phyloP scores from a whole-genome alignment of 306 rosid species.

The Alnus glutinosa region DNA sequence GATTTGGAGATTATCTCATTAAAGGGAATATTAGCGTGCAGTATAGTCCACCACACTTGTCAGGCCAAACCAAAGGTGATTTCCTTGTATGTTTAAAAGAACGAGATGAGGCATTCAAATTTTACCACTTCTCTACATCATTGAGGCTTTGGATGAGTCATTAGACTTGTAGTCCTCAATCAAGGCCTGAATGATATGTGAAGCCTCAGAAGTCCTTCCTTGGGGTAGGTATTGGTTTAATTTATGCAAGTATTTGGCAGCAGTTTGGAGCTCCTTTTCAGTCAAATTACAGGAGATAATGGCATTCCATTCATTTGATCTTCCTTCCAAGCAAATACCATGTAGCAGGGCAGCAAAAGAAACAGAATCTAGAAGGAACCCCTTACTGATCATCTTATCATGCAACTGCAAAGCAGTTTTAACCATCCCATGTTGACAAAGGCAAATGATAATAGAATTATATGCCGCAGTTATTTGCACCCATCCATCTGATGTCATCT shows the following conservation, averaged over 20 bases:
- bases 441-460: slow-evolving; percentile 69
- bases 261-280: slow-evolving; percentile 51
- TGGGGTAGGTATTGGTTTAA: slow-evolving; percentile 53
- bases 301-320: slow-evolving; percentile 64
- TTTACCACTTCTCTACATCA: slow-evolving; percentile 30
- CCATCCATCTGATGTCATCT: slow-evolving; percentile 74
- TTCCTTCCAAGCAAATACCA: slow-evolving; percentile 67
- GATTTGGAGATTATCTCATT: slow-evolving; percentile 12
- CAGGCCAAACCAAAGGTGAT: slow-evolving; percentile 18
- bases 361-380: slow-evolving; percentile 51
- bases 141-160: slow-evolving; percentile 35
- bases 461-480: slow-evolving; percentile 47
- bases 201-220: slow-evolving; percentile 62
- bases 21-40: background rate
- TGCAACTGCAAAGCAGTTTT: slow-evolving; percentile 58
- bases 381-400: slow-evolving; percentile 53
- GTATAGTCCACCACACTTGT: slow-evolving; percentile 15
- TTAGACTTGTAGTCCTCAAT: slow-evolving; percentile 42
- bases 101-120: slow-evolving; percentile 7
- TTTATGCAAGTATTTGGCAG: slow-evolving; percentile 56
- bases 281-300: slow-evolving; percentile 45
- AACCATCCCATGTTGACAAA: slow-evolving; percentile 68
- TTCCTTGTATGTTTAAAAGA: background rate
- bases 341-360: slow-evolving; percentile 63
- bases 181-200: slow-evolving; percentile 56